Conservation (phyloP, 225 moss, liverwort and hornwort genomes). For the Ulota crispa region DNA sequence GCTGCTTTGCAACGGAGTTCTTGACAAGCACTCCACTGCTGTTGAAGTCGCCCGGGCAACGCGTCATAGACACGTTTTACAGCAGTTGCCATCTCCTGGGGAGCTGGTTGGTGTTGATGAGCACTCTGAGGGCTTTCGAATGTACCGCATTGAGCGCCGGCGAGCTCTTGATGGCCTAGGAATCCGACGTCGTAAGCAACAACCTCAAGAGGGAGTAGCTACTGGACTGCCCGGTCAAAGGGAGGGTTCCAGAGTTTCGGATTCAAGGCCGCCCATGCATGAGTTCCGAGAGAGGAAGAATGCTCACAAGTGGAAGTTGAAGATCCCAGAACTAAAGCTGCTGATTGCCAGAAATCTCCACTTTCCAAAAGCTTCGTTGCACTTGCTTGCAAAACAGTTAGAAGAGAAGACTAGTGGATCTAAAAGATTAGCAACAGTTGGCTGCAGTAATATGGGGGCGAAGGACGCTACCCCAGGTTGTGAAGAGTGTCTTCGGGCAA, state of each 20-base stretch:
- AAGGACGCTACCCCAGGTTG: conserved; percentile 83
- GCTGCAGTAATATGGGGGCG: conserved; percentile 50
- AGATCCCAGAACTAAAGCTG: conserved; percentile 69
- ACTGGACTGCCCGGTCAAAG: conserved; percentile 27
- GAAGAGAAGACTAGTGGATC: conserved; percentile 44
- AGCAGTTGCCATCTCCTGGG: conserved; percentile 65
- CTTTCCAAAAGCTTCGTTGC: conserved; percentile 68
- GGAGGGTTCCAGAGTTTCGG: conserved; percentile 40
- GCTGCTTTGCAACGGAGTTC: conserved; percentile 80
- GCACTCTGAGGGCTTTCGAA: conserved; percentile 57
- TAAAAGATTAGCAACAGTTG: conserved; percentile 52
- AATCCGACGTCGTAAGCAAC: conserved; percentile 45
- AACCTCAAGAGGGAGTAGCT: conserved; percentile 34
- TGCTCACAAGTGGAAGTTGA: conserved; percentile 50
- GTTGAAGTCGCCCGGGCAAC: conserved; percentile 65
- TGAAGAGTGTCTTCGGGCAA: conserved; percentile 78
- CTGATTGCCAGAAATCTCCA: conserved; percentile 63
- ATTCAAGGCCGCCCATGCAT: conserved; percentile 39
- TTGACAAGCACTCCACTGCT: conserved; percentile 70
- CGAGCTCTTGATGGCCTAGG: conserved; percentile 79
- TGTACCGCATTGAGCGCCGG: conserved; percentile 77
- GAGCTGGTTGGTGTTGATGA: conserved; percentile 42
- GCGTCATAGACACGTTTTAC: conserved; percentile 80
- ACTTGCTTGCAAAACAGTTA: conserved; percentile 35
- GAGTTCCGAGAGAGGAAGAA: conserved; percentile 60